Evolutionary conservation across 305 asterid genomes (phyloP), one percentile per base, ranked within the genome.

Genomic region (Rubia peregrina): DNA sequence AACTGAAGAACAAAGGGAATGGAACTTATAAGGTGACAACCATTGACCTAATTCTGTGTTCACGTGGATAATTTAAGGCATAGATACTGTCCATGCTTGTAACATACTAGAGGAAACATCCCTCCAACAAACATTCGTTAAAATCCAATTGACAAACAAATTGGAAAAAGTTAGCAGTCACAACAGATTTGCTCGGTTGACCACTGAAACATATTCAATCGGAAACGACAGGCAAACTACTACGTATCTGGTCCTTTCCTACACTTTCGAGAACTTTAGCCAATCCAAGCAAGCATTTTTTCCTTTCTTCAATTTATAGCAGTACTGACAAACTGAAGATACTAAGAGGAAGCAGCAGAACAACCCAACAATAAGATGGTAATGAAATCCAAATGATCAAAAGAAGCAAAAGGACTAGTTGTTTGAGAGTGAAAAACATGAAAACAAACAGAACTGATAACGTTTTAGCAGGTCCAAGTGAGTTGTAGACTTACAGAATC

Each of bases 401-500:
- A 38, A 13, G 33, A 26, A 21, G 11, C 2, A 8, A 16, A 19
- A 40, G 41, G 36, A 26, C 24, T 19, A 53, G 64, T 36, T n/a
- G 10, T 36, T 36, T 38, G 51, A 53, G 12, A 36, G 43, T 40
- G 51, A 30, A 13, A 69, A 13, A 6, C 61, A 51, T 6, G 43
- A 8, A 36, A 70, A 61, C 61, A 21, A 55, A 55, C 22, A 55
- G 12, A 7, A 51, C 24, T 13, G 42, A 53, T 33, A 44, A 65
- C 14, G n/a, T 22, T 53, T 65, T 65, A 42, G 70, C 72, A 56
- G 70, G 49, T 30, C 44, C 10, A 42, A 24, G 8, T 61, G 16
- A 49, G 57, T 72, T 72, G 53, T 73, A 46, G 65, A 79, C 92
- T 48, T 87, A 89, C 97, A 88, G 64, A 56, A 43, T 70, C 72